Base-by-base conservation (phyloP, 1,139 yeast genomes). In the Pneumocystis oryctolagi region DNA sequence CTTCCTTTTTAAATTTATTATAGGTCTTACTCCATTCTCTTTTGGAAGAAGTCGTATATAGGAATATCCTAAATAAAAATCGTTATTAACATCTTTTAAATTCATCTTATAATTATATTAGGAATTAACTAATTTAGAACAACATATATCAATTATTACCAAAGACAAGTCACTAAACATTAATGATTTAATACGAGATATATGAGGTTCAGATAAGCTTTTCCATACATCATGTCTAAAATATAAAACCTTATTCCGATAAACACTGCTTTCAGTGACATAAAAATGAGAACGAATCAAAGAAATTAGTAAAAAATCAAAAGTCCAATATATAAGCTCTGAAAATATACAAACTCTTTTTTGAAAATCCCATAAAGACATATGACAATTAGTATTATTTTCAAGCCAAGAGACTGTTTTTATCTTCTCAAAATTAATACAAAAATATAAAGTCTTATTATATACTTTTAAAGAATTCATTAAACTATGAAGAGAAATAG, bases 171-270 rank as follows among this genome's bases (percentile, higher is more conserved):
- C 66, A 61, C 47, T 69, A 69, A 61, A 68, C 65, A 60, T 71
- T 18, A 34, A 65, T 34, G 31, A 62, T 63, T 63, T 56, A 61
- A 64, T 37, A 53, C 61, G 62, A 63, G 66, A 31, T 64, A 72
- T 58, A 2, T 70, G 69, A 8, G 64, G 61, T 12, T 64, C 61
- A 1, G 82, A 73, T 5, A 83, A 70, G 14, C 64, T 64, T 8
- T 69, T 69, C 96, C 97, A 90, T 0, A 75, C 72, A 34, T 74
- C 76, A 62, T 84, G 89, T 16, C 85, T 79, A 69, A 80, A 88
- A 70, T 78, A 88, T 1, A 78, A 66, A 0, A 80, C 66, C 5
- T 74, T 70, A 59, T 67, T 69, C 5, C 70, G 70, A 0, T 74
- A 70, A 2, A 79, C 78, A 1, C 84, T 77, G 0, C 79, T 72